phyloP scores from a whole-genome alignment of 805 yeast genomes.

The Wickerhamomyces queroliae region DNA sequence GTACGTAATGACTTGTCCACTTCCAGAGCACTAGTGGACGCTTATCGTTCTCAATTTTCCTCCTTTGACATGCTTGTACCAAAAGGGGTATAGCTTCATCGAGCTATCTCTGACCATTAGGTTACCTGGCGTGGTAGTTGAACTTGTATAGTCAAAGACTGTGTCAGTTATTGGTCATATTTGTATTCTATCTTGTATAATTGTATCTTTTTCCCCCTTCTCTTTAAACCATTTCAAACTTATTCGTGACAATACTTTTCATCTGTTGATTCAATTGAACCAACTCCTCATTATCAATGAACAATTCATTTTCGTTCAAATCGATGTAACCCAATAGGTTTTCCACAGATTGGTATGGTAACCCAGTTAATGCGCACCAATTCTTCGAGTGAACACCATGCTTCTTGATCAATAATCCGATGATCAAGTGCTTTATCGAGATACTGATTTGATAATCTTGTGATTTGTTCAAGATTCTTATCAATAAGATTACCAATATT shows the following conservation, averaged over 20 bases:
- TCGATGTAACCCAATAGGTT: background rate
- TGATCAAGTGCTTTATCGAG: background rate
- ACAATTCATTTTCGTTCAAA: background rate
- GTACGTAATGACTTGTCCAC: too few species aligned
- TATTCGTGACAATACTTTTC: conserved; percentile 1
- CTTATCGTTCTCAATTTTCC: too few species aligned
- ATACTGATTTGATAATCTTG: background rate
- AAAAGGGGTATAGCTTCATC: too few species aligned
- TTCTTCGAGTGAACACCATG: background rate
- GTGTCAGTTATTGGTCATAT: too few species aligned
- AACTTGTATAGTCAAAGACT: too few species aligned
- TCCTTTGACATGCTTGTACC: too few species aligned
- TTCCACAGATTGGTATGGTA: background rate
- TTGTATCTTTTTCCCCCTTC: background rate
- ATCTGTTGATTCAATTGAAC: background rate
- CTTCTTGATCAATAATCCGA: background rate
- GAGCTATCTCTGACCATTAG: too few species aligned
- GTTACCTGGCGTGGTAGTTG: too few species aligned
- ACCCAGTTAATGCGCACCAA: conserved; percentile 1
- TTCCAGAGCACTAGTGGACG: too few species aligned
- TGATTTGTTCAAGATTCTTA: background rate
- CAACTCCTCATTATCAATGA: background rate
- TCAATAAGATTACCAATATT: conserved; percentile 3
- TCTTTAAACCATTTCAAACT: background rate
- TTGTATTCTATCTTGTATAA: background rate